Evolutionary conservation across 768 basidiomycete species (phyloP).

Genomic region (Suillus sp.): DNA sequence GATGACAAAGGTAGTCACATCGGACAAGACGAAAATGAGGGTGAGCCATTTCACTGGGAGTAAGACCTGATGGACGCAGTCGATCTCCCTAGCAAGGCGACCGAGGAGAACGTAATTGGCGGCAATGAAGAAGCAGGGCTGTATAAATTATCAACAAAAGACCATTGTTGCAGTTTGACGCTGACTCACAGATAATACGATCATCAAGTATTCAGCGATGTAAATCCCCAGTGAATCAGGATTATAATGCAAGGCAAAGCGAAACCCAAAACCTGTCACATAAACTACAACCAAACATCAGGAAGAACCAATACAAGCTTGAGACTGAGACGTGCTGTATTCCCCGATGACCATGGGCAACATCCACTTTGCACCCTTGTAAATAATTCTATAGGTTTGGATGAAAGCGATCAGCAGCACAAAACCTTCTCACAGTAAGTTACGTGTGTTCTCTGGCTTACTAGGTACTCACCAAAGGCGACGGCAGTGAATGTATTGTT

Average conservation of each 20-base stretch:
- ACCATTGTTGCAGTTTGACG: background rate
- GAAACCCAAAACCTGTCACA: conserved; percentile 53
- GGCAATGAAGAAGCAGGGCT: conserved; percentile 79
- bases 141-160: conserved; percentile 1
- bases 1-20: conserved; percentile 66
- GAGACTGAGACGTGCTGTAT: conserved; percentile 43
- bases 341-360: conserved; percentile 61
- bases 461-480: conserved; percentile 43
- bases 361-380: conserved; percentile 60
- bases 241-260: conserved; percentile 55
- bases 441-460: background rate
- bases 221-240: conserved; percentile 56
- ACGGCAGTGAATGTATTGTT: conserved; percentile 53
- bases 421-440: conserved; percentile 30
- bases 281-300: conserved; percentile 42
- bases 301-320: background rate
- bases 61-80: conserved; percentile 48
- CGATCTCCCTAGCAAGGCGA: conserved; percentile 53
- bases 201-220: conserved; percentile 59
- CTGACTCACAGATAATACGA: conserved; percentile 52
- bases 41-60: conserved; percentile 54
- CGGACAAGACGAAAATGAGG: conserved; percentile 59
- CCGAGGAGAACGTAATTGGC: conserved; percentile 69
- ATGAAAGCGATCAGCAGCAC: conserved; percentile 43
- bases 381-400: conserved; percentile 46